Evolutionary conservation across 148 eudicot species (phyloP), one percentile per base, ranked within the genome.

Genomic region (Spergularia marina): DNA sequence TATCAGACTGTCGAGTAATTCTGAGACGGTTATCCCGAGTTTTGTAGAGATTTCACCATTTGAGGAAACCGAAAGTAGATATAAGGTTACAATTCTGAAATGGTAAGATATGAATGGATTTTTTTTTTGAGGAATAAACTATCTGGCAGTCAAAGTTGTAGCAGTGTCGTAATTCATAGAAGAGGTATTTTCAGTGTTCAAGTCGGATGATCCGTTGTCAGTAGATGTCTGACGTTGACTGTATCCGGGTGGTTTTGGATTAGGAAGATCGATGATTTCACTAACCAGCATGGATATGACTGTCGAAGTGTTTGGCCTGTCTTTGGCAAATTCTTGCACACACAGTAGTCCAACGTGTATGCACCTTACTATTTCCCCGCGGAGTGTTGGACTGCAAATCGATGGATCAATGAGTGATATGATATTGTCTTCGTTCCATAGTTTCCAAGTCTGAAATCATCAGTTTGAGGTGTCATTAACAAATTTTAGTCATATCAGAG

Each of bases 321-420:
- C 77, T 17, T 54, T 77, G 25, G 84, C 84, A 10, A 61, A 66
- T 39, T 81, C 83, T 74, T 82, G 87, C 53, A 85, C 81, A 40
- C 87, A 79, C 57, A 85, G n/a, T 21, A 85, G 68, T 44, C 83
- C 87, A 20, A 85, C 65, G 13, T 79, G 76, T 73, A 76, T 54
- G 69, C 84, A 84, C 65, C 78, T 81, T 66, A 56, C 64, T 51
- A 78, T 74, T 5, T 82, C 73, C 23, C 41, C 49, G 61, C 74
- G 15, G 15, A 70, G 34, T 17, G 47, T 68, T 65, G 73, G 65
- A 36, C 20, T 61, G 54, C 12, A 18, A 40, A 77, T 47, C 8
- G 13, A 23, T 44, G 83, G 75, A 71, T 75, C 83, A 57, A 75
- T 80, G 18, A 75, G 15, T 75, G 78, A 44, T 14, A 18, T 34